phyloP scores from a whole-genome alignment of 208 protist species.

The Trypanosomatidae sp. region DNA sequence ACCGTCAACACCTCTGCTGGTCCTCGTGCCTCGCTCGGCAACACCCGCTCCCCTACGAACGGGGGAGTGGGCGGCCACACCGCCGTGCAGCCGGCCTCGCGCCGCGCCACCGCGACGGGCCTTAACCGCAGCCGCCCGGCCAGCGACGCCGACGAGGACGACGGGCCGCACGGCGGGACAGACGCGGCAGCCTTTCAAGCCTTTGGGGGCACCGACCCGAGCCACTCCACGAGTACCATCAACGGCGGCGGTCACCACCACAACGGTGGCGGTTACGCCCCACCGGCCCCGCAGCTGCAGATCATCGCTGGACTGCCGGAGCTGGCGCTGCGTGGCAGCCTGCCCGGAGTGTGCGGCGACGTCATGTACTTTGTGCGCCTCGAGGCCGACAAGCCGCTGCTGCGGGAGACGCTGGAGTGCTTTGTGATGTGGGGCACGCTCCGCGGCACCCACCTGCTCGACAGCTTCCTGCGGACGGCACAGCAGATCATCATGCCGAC shows the following conservation, averaged over 20 bases:
- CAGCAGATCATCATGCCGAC: conserved; percentile 81
- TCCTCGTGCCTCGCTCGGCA: background rate
- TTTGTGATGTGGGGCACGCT: conserved; percentile 79
- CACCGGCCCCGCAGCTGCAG: conserved; percentile 22
- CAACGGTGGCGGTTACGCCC: background rate
- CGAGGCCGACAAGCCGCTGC: conserved; percentile 76
- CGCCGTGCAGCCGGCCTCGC: conserved; percentile 6
- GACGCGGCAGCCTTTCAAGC: background rate
- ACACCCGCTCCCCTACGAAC: background rate
- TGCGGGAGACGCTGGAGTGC: conserved; percentile 88
- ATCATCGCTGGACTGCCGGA: conserved; percentile 32
- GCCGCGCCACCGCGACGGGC: conserved; percentile 1
- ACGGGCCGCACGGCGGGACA: too few relatives aligned
- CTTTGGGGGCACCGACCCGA: background rate
- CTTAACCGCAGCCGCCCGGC: conserved; percentile 18
- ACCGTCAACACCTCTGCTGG: background rate
- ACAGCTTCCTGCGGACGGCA: conserved; percentile 88
- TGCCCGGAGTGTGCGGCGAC: conserved; percentile 44
- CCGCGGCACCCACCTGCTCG: conserved; percentile 64
- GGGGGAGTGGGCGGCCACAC: background rate
- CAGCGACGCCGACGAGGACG: conserved; percentile 21
- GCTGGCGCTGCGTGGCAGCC: conserved; percentile 32
- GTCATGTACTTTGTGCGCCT: conserved; percentile 79
- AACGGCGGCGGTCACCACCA: background rate
- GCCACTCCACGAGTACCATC: background rate